Conservation (phyloP, 192 early-diverging fungal species). For the Dissophora globulifera region DNA sequence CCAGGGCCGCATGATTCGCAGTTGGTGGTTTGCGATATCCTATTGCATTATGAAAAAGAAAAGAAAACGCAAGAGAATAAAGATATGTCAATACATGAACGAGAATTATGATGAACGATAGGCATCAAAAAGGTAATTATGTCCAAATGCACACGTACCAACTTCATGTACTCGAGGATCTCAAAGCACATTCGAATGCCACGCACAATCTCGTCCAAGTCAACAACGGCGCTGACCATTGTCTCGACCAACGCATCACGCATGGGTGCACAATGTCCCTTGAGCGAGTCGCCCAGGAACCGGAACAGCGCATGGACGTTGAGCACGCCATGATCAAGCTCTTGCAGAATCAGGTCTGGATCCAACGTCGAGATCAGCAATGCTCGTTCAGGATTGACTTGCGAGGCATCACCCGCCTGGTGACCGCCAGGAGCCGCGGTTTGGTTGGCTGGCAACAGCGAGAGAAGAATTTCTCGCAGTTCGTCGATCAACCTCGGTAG, state of each 20-base stretch:
- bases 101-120: no score
- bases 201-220: slow-evolving; percentile 67
- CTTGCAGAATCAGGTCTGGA: slow-evolving; percentile 65
- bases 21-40: slow-evolving; percentile 57
- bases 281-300: slow-evolving; percentile 71
- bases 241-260: slow-evolving; percentile 73
- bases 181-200: slow-evolving; percentile 81
- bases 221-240: slow-evolving; percentile 64
- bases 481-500: slow-evolving; percentile 66
- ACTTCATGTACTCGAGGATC: slow-evolving; percentile 70
- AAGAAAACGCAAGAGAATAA: neutral
- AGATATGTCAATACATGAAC: no score
- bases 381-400: slow-evolving; percentile 48
- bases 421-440: no score
- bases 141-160: slow-evolving; percentile 41
- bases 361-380: slow-evolving; percentile 65
- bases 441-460: slow-evolving; percentile 57
- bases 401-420: slow-evolving; percentile 56
- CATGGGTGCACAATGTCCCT: slow-evolving; percentile 73
- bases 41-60: slow-evolving; percentile 1
- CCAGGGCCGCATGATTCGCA: slow-evolving; percentile 46
- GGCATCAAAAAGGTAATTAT: no score
- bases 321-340: slow-evolving; percentile 75
- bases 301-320: slow-evolving; percentile 65
- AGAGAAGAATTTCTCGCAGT: slow-evolving; percentile 76